Evolutionary conservation across 305 asterid genomes (phyloP).

Genomic region (Coffea humblotiana): DNA sequence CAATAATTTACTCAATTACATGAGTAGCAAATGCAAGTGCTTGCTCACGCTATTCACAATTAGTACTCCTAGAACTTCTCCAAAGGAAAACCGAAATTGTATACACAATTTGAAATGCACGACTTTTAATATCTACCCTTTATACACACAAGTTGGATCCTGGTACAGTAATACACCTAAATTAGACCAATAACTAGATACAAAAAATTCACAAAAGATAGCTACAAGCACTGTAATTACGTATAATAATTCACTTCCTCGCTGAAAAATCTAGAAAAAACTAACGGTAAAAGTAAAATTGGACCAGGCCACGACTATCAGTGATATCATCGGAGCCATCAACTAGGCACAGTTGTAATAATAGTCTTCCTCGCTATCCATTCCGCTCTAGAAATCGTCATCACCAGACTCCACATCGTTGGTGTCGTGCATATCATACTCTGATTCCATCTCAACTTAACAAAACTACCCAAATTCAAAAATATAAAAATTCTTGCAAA

Average conservation of each 20-base stretch:
- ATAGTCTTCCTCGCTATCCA: slow-evolving; percentile 54
- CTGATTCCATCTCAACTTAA: slow-evolving; percentile 56
- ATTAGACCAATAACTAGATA: neutral
- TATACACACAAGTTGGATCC: neutral
- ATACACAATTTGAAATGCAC: neutral
- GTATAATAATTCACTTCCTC: neutral
- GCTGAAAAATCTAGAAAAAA: slow-evolving; percentile 3
- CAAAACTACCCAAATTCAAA: neutral
- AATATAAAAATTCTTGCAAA: neutral
- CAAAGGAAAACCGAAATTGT: neutral
- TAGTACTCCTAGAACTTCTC: neutral
- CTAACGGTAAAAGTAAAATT: neutral
- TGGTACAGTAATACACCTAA: neutral
- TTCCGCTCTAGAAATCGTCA: slow-evolving; percentile 58
- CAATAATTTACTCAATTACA: neutral
- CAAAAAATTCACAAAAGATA: too few species aligned
- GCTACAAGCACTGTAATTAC: neutral
- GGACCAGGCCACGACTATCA: slow-evolving; percentile 68
- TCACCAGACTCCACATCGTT: slow-evolving; percentile 66
- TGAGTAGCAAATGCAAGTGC: neutral
- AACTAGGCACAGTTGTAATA: slow-evolving; percentile 35
- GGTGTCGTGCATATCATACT: slow-evolving; percentile 95
- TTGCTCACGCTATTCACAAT: neutral
- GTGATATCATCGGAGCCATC: slow-evolving; percentile 53
- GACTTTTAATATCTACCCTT: neutral